Evolutionary conservation across 2,329 filamentous ascomycete species (phyloP).

Genomic region (Fonsecaea nubica): DNA sequence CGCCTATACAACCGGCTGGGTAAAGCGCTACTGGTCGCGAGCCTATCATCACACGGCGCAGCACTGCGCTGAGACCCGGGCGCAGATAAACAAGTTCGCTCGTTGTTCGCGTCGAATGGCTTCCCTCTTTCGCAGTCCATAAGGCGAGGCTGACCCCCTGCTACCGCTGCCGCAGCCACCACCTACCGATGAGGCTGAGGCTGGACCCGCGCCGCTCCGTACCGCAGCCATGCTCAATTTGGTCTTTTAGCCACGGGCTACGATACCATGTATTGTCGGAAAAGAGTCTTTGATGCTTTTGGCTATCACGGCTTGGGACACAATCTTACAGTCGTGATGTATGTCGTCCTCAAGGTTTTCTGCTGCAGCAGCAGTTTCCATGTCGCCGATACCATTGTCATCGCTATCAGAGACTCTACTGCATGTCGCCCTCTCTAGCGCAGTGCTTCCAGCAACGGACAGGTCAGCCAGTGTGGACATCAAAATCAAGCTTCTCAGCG

Average conservation of each 20-base stretch:
- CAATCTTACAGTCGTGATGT: not conserved
- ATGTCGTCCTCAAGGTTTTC: not conserved
- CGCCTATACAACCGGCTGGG: not conserved
- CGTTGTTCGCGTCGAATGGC: not conserved
- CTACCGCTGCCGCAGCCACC: not conserved
- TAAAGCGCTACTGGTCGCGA: not conserved
- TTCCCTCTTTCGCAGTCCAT: not conserved
- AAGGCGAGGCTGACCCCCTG: conserved; percentile 2
- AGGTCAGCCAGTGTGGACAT: not conserved
- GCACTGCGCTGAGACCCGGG: not conserved
- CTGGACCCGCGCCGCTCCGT: conserved; percentile 24
- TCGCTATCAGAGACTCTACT: not conserved
- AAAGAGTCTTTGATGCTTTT: not conserved
- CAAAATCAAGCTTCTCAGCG: not conserved
- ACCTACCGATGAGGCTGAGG: conserved; percentile 16
- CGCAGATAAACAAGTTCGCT: not conserved
- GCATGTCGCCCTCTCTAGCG: not conserved
- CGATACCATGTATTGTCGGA: not conserved
- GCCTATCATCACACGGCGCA: not conserved
- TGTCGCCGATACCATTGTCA: not conserved
- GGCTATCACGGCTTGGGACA: not conserved
- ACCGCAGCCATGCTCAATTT: conserved; percentile 27
- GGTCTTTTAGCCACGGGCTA: not conserved
- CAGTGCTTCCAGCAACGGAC: not conserved
- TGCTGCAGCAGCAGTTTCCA: not conserved